These are phyloP conservation scores for Kluyveromyces wickerhamii DNA, from an alignment of 805 yeast species.

Conservation along the genomic window DNA sequence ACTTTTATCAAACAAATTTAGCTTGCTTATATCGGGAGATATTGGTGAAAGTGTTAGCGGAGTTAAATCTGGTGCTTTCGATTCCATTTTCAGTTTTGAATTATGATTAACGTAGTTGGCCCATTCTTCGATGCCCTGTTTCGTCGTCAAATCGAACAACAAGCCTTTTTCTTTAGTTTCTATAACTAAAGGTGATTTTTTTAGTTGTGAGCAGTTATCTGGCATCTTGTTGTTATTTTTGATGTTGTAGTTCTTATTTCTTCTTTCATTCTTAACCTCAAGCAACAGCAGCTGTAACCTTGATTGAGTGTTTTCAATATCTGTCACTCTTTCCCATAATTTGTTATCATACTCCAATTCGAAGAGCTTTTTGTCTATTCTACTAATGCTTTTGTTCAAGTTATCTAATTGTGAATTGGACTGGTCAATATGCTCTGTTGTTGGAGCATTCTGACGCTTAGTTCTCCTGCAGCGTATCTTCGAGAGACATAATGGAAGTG, in stretches of 20 bases:
- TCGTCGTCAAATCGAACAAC: slow-evolving; percentile 10
- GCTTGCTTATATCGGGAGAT: slow-evolving; percentile 4
- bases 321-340: slow-evolving; percentile 1
- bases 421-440: no score
- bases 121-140: slow-evolving; percentile 9
- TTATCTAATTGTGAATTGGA: no score
- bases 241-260: background rate
- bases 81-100: background rate
- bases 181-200: slow-evolving; percentile 16
- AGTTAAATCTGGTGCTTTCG: slow-evolving; percentile 1
- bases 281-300: slow-evolving; percentile 3
- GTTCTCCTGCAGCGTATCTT: no score
- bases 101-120: slow-evolving; percentile 5
- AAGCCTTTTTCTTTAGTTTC: slow-evolving; percentile 7
- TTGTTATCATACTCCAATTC: slow-evolving; percentile 3
- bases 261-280: background rate
- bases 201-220: slow-evolving; percentile 9
- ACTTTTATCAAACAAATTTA: slow-evolving; percentile 23
- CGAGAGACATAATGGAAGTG: no score
- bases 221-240: slow-evolving; percentile 4
- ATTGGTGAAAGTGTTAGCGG: slow-evolving; percentile 2
- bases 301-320: background rate
- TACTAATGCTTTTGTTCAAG: background rate
- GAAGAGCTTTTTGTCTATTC: slow-evolving; percentile 1
- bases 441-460: no score